A percentile compares a stretch with the other conserved stretches of the same genome.
phyloP scores from a whole-genome alignment of 148 eudicot species.

The Fagopyrum tataricum region DNA sequence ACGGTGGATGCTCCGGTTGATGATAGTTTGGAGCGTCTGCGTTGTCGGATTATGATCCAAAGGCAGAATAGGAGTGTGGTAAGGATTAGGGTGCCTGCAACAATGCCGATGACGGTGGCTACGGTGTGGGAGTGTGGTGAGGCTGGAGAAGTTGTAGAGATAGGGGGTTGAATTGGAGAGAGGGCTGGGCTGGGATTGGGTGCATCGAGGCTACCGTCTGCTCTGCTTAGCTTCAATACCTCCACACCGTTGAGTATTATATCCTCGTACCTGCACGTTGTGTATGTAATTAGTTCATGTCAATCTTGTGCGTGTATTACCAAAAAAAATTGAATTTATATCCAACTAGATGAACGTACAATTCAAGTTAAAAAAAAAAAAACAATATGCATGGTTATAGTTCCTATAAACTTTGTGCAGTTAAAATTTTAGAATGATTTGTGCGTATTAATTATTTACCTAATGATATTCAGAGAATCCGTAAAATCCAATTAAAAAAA shows the following conservation, averaged over 20 bases:
- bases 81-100: constrained; percentile 37
- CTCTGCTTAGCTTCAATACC: neutral
- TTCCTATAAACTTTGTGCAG: too few relatives aligned
- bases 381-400: too few relatives aligned
- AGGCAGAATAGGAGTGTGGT: neutral
- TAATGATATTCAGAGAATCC: too few relatives aligned
- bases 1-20: constrained; percentile 2
- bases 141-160: constrained; percentile 33
- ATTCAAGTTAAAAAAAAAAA: too few relatives aligned
- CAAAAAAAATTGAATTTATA: too few relatives aligned
- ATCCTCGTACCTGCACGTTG: neutral
- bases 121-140: neutral
- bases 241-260: neutral
- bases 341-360: too few relatives aligned
- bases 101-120: neutral
- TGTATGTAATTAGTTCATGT: too few relatives aligned
- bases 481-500: too few relatives aligned
- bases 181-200: neutral
- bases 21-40: neutral
- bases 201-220: constrained; percentile 1
- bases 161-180: neutral
- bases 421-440: too few relatives aligned
- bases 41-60: neutral
- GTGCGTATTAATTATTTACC: too few relatives aligned
- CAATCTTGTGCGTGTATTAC: too few relatives aligned